Percentiles rank a stretch among this genome's conserved stretches.
These are phyloP conservation scores for Chrysoporthe puriensis DNA, from an alignment of 2,329 filamentous ascomycete genomes.

Conservation along the genomic window DNA sequence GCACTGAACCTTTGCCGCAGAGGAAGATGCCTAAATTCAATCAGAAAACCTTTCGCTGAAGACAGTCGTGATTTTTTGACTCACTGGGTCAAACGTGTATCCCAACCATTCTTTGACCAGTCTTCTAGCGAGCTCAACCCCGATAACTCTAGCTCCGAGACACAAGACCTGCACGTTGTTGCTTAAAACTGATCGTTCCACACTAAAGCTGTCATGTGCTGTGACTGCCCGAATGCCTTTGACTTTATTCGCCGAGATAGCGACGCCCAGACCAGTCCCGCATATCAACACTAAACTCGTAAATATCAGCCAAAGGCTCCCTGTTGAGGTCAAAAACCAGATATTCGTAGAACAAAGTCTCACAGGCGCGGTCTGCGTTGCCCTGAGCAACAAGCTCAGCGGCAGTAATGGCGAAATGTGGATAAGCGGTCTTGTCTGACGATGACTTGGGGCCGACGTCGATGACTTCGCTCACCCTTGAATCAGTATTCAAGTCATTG, in stretches of 20 bases:
- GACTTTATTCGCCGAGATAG: conserved; percentile 86
- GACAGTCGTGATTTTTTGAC: conserved; percentile 32
- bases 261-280: conserved; percentile 84
- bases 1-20: conserved; percentile 24
- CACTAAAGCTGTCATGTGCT: conserved; percentile 83
- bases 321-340: not conserved
- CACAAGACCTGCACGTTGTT: conserved; percentile 89
- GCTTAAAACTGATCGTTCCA: conserved; percentile 78
- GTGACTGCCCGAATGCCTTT: conserved; percentile 82
- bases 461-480: conserved; percentile 67
- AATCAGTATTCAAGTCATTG: conserved; percentile 68
- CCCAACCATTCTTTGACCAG: conserved; percentile 81
- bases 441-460: conserved; percentile 73
- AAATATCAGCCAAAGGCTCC: not conserved
- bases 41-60: not conserved
- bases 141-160: conserved; percentile 82
- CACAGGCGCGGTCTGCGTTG: conserved; percentile 69
- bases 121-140: conserved; percentile 77
- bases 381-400: conserved; percentile 65
- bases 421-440: conserved; percentile 80
- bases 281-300: conserved; percentile 68
- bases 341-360: not conserved
- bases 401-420: conserved; percentile 75
- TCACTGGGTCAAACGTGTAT: conserved; percentile 71
- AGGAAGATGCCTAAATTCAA: conserved; percentile 14